These are phyloP conservation scores for Quercus lobata DNA, from an alignment of 331 rosid genomes.

Conservation along the genomic window DNA sequence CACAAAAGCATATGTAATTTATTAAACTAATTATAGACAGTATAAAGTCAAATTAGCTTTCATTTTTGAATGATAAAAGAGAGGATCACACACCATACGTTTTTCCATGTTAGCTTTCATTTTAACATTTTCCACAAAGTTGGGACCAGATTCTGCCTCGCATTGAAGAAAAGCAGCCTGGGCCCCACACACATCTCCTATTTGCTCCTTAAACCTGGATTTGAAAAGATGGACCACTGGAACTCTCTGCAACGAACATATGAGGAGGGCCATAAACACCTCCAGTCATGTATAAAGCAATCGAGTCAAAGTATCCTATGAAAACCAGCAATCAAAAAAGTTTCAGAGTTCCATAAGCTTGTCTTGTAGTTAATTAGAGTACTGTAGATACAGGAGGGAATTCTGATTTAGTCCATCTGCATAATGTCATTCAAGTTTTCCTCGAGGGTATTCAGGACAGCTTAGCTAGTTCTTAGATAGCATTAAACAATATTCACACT, in stretches of 20 bases:
- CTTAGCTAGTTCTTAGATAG: not conserved
- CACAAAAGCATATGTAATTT: slow-evolving; percentile 15
- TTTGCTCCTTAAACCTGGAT: slow-evolving; percentile 87
- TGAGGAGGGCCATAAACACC: slow-evolving; percentile 43
- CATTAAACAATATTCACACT: not conserved
- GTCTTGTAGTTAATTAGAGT: slow-evolving; percentile 7
- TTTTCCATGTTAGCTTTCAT: slow-evolving; percentile 89
- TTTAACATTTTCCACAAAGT: slow-evolving; percentile 57
- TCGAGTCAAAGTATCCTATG: slow-evolving; percentile 42
- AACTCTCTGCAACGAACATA: slow-evolving; percentile 68
- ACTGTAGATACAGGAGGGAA: not conserved
- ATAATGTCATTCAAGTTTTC: slow-evolving; percentile 11
- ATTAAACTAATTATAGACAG: slow-evolving; percentile 10
- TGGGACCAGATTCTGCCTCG: slow-evolving; percentile 51
- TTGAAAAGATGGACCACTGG: slow-evolving; percentile 75
- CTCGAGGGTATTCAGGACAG: slow-evolving; percentile 1
- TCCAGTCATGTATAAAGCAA: slow-evolving; percentile 51
- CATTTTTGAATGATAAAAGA: slow-evolving; percentile 12
- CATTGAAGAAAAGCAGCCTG: slow-evolving; percentile 55
- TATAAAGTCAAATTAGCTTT: slow-evolving; percentile 6
- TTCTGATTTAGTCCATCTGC: slow-evolving; percentile 13
- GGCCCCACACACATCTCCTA: slow-evolving; percentile 51
- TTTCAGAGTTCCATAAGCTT: slow-evolving; percentile 24
- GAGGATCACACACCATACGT: slow-evolving; percentile 60
- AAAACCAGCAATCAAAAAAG: slow-evolving; percentile 29